Conservation (phyloP, 2,329 filamentous ascomycete species). For the Calonectria fujianensis region DNA sequence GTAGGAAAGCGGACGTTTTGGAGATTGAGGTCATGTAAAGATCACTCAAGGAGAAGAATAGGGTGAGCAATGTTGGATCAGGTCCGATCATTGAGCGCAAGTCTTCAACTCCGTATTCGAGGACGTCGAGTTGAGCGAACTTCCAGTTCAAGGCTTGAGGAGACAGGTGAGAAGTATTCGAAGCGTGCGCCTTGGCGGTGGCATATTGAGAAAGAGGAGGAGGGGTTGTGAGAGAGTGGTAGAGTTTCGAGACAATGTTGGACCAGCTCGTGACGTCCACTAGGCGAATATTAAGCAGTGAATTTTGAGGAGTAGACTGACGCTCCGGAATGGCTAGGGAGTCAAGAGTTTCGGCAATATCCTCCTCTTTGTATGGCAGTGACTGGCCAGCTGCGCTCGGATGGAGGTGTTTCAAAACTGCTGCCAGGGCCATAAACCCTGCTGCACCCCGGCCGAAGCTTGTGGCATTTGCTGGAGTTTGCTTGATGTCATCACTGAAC, state of each 20-base stretch:
- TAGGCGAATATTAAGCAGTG: neutral
- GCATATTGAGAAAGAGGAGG: slow-evolving; percentile 18
- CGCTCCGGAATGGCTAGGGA: neutral
- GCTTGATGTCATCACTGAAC: neutral
- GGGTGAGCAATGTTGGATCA: neutral
- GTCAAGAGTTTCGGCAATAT: neutral
- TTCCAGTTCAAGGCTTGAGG: slow-evolving; percentile 4
- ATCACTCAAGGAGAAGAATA: slow-evolving; percentile 20
- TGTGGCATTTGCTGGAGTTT: slow-evolving; percentile 3
- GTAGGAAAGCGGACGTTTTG: neutral
- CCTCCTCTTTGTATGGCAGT: neutral
- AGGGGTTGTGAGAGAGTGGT: slow-evolving; percentile 13
- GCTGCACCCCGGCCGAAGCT: slow-evolving; percentile 11
- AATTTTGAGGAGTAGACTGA: neutral
- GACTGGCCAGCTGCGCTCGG: neutral
- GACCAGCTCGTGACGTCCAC: slow-evolving; percentile 1
- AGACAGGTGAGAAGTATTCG: neutral
- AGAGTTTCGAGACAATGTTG: slow-evolving; percentile 9
- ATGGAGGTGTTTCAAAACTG: neutral
- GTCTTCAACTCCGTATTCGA: neutral
- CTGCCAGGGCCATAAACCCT: slow-evolving; percentile 3
- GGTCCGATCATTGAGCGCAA: slow-evolving; percentile 1
- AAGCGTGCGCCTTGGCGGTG: slow-evolving; percentile 2
- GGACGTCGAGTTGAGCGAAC: neutral
- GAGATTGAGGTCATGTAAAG: neutral